Conservation (phyloP, 1,284 basidiomycete genomes). For the Pterulicium gracile region DNA sequence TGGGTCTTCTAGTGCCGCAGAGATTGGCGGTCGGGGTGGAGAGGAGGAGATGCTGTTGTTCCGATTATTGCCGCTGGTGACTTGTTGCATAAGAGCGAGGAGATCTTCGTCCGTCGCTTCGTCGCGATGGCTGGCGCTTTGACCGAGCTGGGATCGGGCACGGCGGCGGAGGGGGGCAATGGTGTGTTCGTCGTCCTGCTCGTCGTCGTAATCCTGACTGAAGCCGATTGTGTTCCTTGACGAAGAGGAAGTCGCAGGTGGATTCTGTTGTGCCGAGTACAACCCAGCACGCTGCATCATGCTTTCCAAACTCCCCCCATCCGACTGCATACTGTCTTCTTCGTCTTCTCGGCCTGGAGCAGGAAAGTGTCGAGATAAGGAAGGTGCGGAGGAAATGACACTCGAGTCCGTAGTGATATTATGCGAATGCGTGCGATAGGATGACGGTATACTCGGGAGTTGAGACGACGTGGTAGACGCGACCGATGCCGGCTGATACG, state of each 20-base stretch:
- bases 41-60: slow-evolving; percentile 4
- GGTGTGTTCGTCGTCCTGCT: neutral
- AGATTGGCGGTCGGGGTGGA: slow-evolving; percentile 1
- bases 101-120: slow-evolving; percentile 8
- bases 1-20: slow-evolving; percentile 4
- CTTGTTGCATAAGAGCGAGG: slow-evolving; percentile 8
- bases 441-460: slow-evolving; percentile 10
- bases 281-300: slow-evolving; percentile 44
- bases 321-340: slow-evolving; percentile 23
- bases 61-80: slow-evolving; percentile 1
- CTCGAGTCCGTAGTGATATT: slow-evolving; percentile 10
- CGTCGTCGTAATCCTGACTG: neutral
- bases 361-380: slow-evolving; percentile 45
- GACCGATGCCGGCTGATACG: neutral
- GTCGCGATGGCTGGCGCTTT: slow-evolving; percentile 11
- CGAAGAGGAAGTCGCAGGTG: neutral
- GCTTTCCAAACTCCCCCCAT: slow-evolving; percentile 31
- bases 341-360: slow-evolving; percentile 27
- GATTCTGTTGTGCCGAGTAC: slow-evolving; percentile 15
- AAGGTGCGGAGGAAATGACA: slow-evolving; percentile 28
- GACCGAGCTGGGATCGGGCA: slow-evolving; percentile 9
- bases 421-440: slow-evolving; percentile 15
- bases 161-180: neutral
- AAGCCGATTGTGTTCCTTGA: neutral
- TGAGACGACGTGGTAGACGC: neutral